phyloP scores from a whole-genome alignment of 2,329 filamentous ascomycete species.

The Pseudogymnoascus sp. region DNA sequence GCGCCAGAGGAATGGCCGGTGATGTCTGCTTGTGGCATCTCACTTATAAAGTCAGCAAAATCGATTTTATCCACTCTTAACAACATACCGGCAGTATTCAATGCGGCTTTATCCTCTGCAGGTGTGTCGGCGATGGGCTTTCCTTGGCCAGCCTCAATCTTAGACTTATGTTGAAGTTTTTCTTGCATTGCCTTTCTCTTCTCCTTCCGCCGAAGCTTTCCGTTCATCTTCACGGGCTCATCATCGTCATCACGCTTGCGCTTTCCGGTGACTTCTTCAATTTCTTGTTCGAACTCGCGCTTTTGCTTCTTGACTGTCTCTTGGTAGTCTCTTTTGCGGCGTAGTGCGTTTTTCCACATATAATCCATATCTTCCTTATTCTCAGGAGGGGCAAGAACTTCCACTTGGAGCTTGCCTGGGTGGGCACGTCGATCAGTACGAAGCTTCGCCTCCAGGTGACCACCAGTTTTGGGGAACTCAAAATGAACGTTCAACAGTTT shows the following conservation, averaged over 20 bases:
- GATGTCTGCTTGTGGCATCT: background rate
- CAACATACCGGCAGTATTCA: constrained; percentile 32
- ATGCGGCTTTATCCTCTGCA: constrained; percentile 16
- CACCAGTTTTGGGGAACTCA: constrained; percentile 46
- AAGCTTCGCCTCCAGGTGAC: constrained; percentile 65
- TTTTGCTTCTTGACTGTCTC: constrained; percentile 34
- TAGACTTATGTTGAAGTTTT: constrained; percentile 11
- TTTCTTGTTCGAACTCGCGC: constrained; percentile 32
- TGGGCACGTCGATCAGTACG: constrained; percentile 49
- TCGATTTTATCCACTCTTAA: background rate
- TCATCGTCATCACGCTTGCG: constrained; percentile 19
- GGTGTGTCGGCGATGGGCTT: background rate
- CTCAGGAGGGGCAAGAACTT: constrained; percentile 36
- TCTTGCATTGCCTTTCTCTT: constrained; percentile 24
- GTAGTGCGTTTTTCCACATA: constrained; percentile 50
- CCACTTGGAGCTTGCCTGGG: constrained; percentile 52
- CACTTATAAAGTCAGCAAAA: background rate
- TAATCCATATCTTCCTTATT: constrained; percentile 34
- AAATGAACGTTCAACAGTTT: constrained; percentile 66
- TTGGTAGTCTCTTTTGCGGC: constrained; percentile 59
- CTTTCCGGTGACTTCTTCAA: constrained; percentile 29
- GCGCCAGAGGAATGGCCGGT: constrained; percentile 32
- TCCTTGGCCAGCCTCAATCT: background rate
- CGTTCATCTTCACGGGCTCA: constrained; percentile 16
- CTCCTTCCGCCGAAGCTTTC: constrained; percentile 24